A percentile compares a stretch with the other conserved stretches of the same genome.
phyloP scores from a whole-genome alignment of 1,139 yeast species.

The Yamadazyma triangularis region DNA sequence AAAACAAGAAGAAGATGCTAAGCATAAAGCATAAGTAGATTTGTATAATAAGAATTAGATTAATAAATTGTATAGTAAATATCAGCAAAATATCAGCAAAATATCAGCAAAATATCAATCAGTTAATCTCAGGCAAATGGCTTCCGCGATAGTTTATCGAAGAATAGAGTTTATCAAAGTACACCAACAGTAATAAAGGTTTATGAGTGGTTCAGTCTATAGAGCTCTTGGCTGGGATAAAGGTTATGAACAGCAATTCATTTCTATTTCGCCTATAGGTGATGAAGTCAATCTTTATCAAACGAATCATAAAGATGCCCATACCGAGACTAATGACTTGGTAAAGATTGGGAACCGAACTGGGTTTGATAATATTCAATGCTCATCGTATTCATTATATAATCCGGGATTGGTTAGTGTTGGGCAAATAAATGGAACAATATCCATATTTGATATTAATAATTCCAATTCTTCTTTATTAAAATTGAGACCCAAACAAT shows the following conservation, averaged over 20 bases:
- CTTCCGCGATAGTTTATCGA: too few relatives aligned
- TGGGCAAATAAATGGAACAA: constrained; percentile 70
- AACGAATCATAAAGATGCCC: constrained; percentile 41
- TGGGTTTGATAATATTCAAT: constrained; percentile 71
- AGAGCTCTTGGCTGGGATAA: constrained; percentile 60
- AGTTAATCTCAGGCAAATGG: too few relatives aligned
- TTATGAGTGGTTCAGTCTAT: constrained; percentile 51
- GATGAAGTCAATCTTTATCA: constrained; percentile 64
- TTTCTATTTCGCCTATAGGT: constrained; percentile 64
- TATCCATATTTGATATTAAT: constrained; percentile 59
- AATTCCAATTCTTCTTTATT: constrained; percentile 33
- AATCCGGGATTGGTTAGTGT: constrained; percentile 62
- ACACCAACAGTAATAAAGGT: too few relatives aligned
- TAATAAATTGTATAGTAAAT: too few relatives aligned
- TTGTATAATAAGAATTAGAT: too few relatives aligned
- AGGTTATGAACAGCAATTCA: constrained; percentile 50
- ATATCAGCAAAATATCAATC: too few relatives aligned
- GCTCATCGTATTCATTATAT: constrained; percentile 59
- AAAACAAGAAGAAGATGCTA: constrained; percentile 8
- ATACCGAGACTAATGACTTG: constrained; percentile 34
- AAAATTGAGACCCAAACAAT: constrained; percentile 59
- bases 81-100: too few relatives aligned
- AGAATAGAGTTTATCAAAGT: too few relatives aligned
- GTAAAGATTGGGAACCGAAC: constrained; percentile 47
- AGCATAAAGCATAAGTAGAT: too few relatives aligned